phyloP scores from a whole-genome alignment of 805 yeast genomes.

The Yamadazyma laniorum region DNA sequence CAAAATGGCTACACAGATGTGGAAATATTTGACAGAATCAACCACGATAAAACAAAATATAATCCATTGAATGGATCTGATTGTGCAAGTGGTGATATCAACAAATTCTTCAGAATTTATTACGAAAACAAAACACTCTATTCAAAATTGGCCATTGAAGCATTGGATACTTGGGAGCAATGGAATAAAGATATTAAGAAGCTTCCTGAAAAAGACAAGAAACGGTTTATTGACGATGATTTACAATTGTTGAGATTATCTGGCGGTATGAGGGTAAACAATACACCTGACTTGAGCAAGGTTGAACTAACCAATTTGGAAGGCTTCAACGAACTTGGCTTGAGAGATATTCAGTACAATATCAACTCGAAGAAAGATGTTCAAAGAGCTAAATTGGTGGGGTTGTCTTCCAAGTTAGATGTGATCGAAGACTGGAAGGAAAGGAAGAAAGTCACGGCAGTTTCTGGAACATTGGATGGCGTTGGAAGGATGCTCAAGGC shows the following conservation, averaged over 20 bases:
- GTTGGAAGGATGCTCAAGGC: slow-evolving; percentile 35
- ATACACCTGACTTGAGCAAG: slow-evolving; percentile 14
- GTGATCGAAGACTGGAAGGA: slow-evolving; percentile 12
- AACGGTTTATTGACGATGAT: slow-evolving; percentile 10
- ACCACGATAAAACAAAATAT: slow-evolving; percentile 4
- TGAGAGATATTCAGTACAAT: slow-evolving; percentile 26
- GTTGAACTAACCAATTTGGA: slow-evolving; percentile 19
- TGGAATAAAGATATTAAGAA: slow-evolving; percentile 23
- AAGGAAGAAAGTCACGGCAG: not conserved
- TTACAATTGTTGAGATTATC: slow-evolving; percentile 23
- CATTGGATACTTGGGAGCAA: slow-evolving; percentile 11
- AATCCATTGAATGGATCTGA: slow-evolving; percentile 25
- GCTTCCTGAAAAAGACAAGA: not conserved
- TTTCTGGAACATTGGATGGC: slow-evolving; percentile 6
- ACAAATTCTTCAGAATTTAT: slow-evolving; percentile 8
- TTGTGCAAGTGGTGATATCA: slow-evolving; percentile 8
- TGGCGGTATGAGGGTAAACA: slow-evolving; percentile 27
- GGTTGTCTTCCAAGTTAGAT: slow-evolving; percentile 23
- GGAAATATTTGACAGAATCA: slow-evolving; percentile 29
- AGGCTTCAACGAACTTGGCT: slow-evolving; percentile 23
- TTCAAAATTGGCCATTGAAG: slow-evolving; percentile 7
- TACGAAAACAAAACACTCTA: slow-evolving; percentile 8
- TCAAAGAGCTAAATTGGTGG: slow-evolving; percentile 28
- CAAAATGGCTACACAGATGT: slow-evolving; percentile 28
- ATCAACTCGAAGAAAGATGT: slow-evolving; percentile 25